These are phyloP conservation scores for Fraxinus latifolia DNA, from an alignment of 305 asterid species.

Conservation along the genomic window DNA sequence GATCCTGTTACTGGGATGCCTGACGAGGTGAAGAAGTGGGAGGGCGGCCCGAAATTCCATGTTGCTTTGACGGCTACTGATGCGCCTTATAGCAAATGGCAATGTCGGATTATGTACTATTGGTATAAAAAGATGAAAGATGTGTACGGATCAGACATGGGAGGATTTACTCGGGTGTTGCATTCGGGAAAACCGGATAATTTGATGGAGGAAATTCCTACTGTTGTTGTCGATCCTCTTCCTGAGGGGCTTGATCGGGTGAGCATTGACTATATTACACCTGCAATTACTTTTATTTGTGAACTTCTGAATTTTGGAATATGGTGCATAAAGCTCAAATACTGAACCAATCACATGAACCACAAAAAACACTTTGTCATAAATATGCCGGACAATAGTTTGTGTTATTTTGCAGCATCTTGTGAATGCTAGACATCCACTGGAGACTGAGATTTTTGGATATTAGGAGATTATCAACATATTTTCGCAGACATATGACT, in stretches of 20 bases:
- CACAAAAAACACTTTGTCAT: neutral
- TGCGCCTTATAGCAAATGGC: slow-evolving; percentile 92
- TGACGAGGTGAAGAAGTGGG: slow-evolving; percentile 21
- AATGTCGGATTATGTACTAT: slow-evolving; percentile 88
- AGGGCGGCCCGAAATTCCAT: slow-evolving; percentile 41
- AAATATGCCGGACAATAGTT: neutral
- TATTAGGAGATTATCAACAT: neutral
- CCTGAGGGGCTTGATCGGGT: slow-evolving; percentile 97
- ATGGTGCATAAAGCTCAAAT: neutral
- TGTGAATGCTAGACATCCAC: neutral
- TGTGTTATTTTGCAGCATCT: neutral
- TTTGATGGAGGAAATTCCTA: slow-evolving; percentile 92
- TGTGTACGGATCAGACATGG: slow-evolving; percentile 82
- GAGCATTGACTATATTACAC: slow-evolving; percentile 26
- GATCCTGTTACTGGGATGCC: slow-evolving; percentile 47
- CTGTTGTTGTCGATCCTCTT: slow-evolving; percentile 79
- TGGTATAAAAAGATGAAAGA: slow-evolving; percentile 87
- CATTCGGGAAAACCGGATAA: slow-evolving; percentile 85
- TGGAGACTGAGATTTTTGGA: neutral
- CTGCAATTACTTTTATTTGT: slow-evolving; percentile 7
- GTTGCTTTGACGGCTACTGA: slow-evolving; percentile 83
- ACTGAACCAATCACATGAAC: neutral
- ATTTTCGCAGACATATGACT: neutral
- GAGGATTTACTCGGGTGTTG: slow-evolving; percentile 85
- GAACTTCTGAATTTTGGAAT: slow-evolving; percentile 2